A percentile compares a stretch with the other conserved stretches of the same genome.
Conservation (phyloP, 345 rosid species). For the Erysimum cheiranthoides region DNA sequence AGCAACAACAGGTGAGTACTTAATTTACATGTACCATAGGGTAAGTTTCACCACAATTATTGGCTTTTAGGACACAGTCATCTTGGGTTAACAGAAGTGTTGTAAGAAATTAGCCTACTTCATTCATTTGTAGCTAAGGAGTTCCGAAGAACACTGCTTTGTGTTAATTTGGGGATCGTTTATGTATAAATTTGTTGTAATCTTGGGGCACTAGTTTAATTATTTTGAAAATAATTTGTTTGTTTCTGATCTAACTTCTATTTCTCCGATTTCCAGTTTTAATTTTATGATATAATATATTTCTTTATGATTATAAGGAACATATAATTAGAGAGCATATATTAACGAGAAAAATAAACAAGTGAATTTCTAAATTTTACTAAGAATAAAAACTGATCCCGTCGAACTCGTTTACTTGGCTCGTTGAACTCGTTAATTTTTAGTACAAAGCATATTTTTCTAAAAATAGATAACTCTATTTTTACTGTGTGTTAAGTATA, state of each 20-base stretch:
- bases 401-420: slow-evolving; percentile 4
- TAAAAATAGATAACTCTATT: neutral
- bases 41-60: neutral
- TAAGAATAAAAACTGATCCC: slow-evolving; percentile 7
- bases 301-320: too few relatives aligned
- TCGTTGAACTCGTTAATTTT: slow-evolving; percentile 10
- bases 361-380: too few relatives aligned
- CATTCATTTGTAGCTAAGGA: slow-evolving; percentile 31
- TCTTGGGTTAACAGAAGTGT: neutral
- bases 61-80: neutral
- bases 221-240: neutral
- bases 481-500: neutral
- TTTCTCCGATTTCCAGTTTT: neutral
- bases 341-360: too few relatives aligned
- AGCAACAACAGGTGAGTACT: slow-evolving; percentile 29
- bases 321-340: too few relatives aligned
- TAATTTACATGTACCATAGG: slow-evolving; percentile 6
- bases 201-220: neutral
- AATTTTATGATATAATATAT: too few relatives aligned
- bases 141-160: slow-evolving; percentile 18
- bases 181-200: slow-evolving; percentile 13
- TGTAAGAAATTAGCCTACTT: slow-evolving; percentile 11
- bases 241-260: neutral
- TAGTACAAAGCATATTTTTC: neutral
- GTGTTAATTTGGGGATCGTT: slow-evolving; percentile 14